phyloP scores from a whole-genome alignment of 2,329 filamentous ascomycete species.

The Metarhizium robertsii region DNA sequence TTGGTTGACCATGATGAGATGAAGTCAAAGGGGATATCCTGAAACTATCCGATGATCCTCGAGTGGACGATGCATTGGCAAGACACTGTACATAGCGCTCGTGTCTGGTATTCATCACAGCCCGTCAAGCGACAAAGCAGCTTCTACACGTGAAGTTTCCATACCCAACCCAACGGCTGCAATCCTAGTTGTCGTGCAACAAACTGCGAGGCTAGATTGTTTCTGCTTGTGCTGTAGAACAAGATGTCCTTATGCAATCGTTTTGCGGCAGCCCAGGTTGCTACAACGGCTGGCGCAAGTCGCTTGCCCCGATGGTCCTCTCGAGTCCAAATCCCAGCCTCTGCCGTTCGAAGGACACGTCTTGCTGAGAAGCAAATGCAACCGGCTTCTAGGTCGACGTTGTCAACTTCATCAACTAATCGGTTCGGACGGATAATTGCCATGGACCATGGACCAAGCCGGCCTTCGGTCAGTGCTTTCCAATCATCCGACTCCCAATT shows the following conservation, averaged over 20 bases:
- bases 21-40: no score
- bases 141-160: not conserved
- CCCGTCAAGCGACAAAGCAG: not conserved
- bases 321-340: not conserved
- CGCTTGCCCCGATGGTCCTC: not conserved
- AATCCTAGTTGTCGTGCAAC: no score
- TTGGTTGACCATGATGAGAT: no score
- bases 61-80: not conserved
- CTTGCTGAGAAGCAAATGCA: not conserved
- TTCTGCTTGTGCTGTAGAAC: not conserved
- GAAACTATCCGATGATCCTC: not conserved
- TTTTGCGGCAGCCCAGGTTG: not conserved
- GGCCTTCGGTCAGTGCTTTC: not conserved
- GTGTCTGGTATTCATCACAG: not conserved
- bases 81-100: not conserved
- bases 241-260: not conserved
- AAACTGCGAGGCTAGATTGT: not conserved
- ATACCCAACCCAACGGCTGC: no score
- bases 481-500: not conserved
- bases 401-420: not conserved
- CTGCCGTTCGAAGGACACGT: not conserved
- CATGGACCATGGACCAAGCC: not conserved
- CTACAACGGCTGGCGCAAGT: not conserved
- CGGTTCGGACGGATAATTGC: not conserved
- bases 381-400: not conserved